Evolutionary conservation across 2,329 filamentous ascomycete genomes (phyloP), one percentile per base, ranked within the genome.

Genomic region (Aspergillus sclerotialis): DNA sequence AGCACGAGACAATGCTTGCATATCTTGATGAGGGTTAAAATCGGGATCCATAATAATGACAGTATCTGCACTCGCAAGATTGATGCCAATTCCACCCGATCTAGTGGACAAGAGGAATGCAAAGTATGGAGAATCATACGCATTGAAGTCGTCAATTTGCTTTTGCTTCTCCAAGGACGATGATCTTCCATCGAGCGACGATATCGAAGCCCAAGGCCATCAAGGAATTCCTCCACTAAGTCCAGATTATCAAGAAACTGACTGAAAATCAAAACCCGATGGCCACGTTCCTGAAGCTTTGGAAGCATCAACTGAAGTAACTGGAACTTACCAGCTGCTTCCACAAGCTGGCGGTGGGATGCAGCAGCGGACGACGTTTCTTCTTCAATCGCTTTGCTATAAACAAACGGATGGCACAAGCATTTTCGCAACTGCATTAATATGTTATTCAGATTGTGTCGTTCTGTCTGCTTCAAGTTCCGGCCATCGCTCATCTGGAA

Each of bases 1-100:
- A 12, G 90, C 92, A 45, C 93, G 80, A 18, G 90, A 94, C 18
- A 98, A 72, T 0, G 92, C 92, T 59, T 98, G 92, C 26, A 98
- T 84, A 52, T 98, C 93, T 61, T 98, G 92, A 54, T 98, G 92
- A 1, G 92, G 92, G 42, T 98, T 98, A 69, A 94, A 96, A 55
- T 98, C 92, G 0, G 87, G 87, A 50, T 98, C 89, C 46, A 96
- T 78, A 45, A 98, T 95, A 45, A 98, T 95, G 41, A 98, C 93
- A 0, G 92, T 98, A 54, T 98, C 92, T 3, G 92, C 92, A 6
- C 89, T 94, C 0, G 92, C 92, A 36, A 98, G 72, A 55, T 98
- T 98, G 68, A 98, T 98, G 11, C 92, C 93, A 0, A 98, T 90
- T 51, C 93, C 92, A 35, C 92, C 92, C 12, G 93, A 89, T 43